Evolutionary conservation across 345 rosid genomes (phyloP).

Genomic region (Heritiera fomes): DNA sequence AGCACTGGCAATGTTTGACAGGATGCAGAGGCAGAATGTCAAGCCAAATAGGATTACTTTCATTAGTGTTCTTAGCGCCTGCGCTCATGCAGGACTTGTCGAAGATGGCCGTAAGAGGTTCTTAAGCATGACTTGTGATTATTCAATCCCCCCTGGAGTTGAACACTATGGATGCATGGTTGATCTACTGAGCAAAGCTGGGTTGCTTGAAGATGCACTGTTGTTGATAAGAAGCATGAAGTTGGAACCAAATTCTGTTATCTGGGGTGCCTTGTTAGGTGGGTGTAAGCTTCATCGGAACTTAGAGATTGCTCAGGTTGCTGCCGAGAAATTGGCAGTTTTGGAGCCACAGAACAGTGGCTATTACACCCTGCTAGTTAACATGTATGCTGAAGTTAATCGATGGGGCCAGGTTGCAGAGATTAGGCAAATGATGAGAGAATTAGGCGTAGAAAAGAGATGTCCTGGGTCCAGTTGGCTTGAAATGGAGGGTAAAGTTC

Average conservation of each 20-base stretch:
- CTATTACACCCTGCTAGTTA: slow-evolving; percentile 50
- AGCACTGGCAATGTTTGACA: slow-evolving; percentile 60
- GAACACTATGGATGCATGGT: slow-evolving; percentile 83
- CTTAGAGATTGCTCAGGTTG: slow-evolving; percentile 57
- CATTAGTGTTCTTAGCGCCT: slow-evolving; percentile 71
- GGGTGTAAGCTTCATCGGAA: slow-evolving; percentile 71
- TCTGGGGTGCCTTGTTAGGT: slow-evolving; percentile 74
- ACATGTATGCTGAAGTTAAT: slow-evolving; percentile 64
- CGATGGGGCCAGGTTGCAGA: slow-evolving; percentile 68
- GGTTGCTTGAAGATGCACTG: slow-evolving; percentile 67
- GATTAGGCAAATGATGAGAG: slow-evolving; percentile 58
- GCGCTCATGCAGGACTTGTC: slow-evolving; percentile 81
- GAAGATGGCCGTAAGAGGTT: slow-evolving; percentile 62
- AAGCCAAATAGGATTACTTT: slow-evolving; percentile 73
- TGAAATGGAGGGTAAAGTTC: slow-evolving; percentile 44
- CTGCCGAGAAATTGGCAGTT: slow-evolving; percentile 49
- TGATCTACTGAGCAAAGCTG: slow-evolving; percentile 70
- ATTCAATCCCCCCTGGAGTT: slow-evolving; percentile 44
- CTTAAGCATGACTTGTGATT: slow-evolving; percentile 50
- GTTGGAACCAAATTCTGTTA: slow-evolving; percentile 58
- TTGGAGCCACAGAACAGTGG: slow-evolving; percentile 72
- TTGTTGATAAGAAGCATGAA: slow-evolving; percentile 52
- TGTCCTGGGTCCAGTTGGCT: slow-evolving; percentile 76
- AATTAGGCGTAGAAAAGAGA: slow-evolving; percentile 51
- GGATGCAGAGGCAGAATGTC: slow-evolving; percentile 54